phyloP scores from a whole-genome alignment of 1,284 basidiomycete species.

The Entoloma clypeatum region DNA sequence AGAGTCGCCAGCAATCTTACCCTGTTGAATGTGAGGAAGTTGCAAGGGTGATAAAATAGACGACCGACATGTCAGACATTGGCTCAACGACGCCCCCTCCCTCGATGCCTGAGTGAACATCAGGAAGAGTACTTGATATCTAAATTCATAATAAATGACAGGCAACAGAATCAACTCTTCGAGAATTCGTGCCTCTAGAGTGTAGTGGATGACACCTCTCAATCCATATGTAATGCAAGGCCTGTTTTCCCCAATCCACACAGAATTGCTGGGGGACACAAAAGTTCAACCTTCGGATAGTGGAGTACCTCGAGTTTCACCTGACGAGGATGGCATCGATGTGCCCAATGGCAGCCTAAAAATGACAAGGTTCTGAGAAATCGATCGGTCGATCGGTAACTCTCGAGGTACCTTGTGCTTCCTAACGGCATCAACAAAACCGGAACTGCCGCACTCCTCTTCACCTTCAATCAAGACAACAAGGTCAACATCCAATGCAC shows the following conservation, averaged over 20 bases:
- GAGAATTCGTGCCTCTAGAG: conserved; percentile 51
- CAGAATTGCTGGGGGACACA: conserved; percentile 71
- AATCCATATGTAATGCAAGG: conserved; percentile 96
- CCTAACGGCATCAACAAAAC: conserved; percentile 76
- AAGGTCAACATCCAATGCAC: conserved; percentile 81
- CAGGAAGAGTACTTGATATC: conserved; percentile 67
- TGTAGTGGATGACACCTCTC: conserved; percentile 87
- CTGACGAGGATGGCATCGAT: conserved; percentile 87
- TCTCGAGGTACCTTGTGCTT: conserved; percentile 61
- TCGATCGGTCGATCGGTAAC: background rate
- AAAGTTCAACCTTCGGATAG: background rate
- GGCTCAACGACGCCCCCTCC: conserved; percentile 87
- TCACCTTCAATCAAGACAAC: conserved; percentile 95
- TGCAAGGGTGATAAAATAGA: background rate
- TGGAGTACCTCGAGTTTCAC: conserved; percentile 30
- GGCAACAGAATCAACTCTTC: background rate
- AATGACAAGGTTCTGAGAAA: conserved; percentile 1
- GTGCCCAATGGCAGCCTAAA: conserved; percentile 71
- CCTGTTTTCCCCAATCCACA: conserved; percentile 93
- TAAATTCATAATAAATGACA: conserved; percentile 21
- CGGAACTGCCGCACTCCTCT: conserved; percentile 88
- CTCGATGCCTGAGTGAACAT: conserved; percentile 89
- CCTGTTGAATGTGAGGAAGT: conserved; percentile 38
- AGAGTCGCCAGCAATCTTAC: conserved; percentile 77
- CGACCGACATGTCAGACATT: conserved; percentile 82